Base-by-base conservation (phyloP, 768 basidiomycete genomes). In the Phylloporus sp. region DNA sequence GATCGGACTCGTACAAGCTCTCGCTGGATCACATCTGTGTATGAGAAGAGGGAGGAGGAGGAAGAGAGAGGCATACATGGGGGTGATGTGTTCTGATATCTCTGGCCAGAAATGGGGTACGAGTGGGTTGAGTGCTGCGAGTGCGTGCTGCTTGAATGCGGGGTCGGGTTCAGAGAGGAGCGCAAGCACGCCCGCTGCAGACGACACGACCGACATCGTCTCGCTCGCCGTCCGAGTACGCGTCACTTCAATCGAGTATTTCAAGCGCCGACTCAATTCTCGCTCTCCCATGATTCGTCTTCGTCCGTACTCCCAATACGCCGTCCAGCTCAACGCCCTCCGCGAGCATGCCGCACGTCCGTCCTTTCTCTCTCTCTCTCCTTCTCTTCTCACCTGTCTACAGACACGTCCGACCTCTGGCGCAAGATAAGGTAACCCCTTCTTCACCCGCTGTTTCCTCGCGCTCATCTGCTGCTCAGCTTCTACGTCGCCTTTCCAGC, bases 51-150 rank as follows among this genome's bases (percentile, higher is more conserved):
- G 23, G 14, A n/a, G 41, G 38, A n/a, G 38, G 48, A 29, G 17
- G 42, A 44, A 22, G 44, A 36, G 28, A 49, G 53, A 29, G 41
- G 49, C 90, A 58, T 65, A 90, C 94, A 98, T 92, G 49, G 82
- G 71, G 27, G 86, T 79, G 58, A 97, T 85, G 63, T 89, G 82
- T 68, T 99, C 96, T 57, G 91, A 93, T 60, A 98, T 95, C 75
- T 99, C 96, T 38, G 95, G 86, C 96, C 96, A 99, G 69, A 97
- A 98, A 58, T 89, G 85, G 31, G 93, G 82, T 7, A 98, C 91
- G 36, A 97, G 79, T 14, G 79, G 71, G 60, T 82, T 86, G 43
- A 99, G 76, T 36, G 84, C 78, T 40, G 80, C 80, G 57, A 99
- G 81, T 20, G 96, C 96, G 75, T 96, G 88, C 58, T 90, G 82